Percentiles rank a stretch among this genome's conserved stretches.
Conservation (phyloP, 768 basidiomycete species). For the Suillus lakei region DNA sequence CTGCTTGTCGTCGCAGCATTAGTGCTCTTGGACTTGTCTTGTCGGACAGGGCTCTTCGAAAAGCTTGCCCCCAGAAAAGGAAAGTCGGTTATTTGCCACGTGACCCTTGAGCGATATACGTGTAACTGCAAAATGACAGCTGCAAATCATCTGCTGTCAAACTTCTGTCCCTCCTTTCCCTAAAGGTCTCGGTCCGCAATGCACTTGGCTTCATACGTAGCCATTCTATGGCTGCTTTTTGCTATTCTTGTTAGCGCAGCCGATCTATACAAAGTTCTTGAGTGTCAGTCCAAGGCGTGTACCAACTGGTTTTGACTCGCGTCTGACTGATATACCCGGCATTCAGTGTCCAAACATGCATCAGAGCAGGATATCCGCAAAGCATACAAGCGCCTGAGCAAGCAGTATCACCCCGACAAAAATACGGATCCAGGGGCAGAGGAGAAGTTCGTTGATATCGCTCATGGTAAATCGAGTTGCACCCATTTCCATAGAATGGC, state of each 20-base stretch:
- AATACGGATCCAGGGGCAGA: slow-evolving; percentile 86
- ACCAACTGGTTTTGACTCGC: slow-evolving; percentile 19
- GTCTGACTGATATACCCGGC: slow-evolving; percentile 26
- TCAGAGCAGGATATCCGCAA: slow-evolving; percentile 89
- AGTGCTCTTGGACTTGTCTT: not conserved
- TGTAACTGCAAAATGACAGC: slow-evolving; percentile 17
- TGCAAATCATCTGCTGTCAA: slow-evolving; percentile 10
- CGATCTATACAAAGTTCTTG: slow-evolving; percentile 84
- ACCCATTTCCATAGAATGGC: slow-evolving; percentile 1
- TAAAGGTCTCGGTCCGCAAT: slow-evolving; percentile 18
- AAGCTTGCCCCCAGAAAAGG: not conserved
- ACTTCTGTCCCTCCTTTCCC: not conserved
- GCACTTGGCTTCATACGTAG: slow-evolving; percentile 31
- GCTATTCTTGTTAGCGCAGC: slow-evolving; percentile 48
- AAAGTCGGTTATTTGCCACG: slow-evolving; percentile 23
- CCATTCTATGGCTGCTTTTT: slow-evolving; percentile 37
- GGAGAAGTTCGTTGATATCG: slow-evolving; percentile 88
- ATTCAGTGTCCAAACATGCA: slow-evolving; percentile 70
- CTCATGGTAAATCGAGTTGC: slow-evolving; percentile 64
- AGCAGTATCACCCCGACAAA: slow-evolving; percentile 94
- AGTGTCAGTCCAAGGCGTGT: slow-evolving; percentile 61
- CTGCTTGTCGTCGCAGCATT: slow-evolving; percentile 2
- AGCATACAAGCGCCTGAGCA: slow-evolving; percentile 89
- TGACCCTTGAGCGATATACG: slow-evolving; percentile 31
- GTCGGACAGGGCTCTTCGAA: too few relatives aligned